Percentiles rank a stretch among this genome's conserved stretches.
phyloP scores from a whole-genome alignment of 1,284 basidiomycete species.

The Kwoniella shivajii region DNA sequence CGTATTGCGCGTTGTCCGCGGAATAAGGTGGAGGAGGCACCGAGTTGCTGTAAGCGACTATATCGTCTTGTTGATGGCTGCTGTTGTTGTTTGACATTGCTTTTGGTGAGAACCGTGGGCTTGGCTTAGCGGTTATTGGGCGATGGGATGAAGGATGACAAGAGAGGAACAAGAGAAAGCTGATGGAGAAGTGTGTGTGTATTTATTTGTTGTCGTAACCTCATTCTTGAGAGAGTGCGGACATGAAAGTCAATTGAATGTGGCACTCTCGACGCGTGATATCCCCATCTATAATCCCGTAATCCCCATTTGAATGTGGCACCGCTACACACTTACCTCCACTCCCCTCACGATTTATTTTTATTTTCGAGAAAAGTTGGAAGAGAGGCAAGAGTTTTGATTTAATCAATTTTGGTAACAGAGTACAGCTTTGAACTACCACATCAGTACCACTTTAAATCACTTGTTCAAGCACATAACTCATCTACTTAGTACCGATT shows the following conservation, averaged over 20 bases:
- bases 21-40: slow-evolving; percentile 48
- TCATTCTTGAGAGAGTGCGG: too few species aligned
- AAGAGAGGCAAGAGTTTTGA: neutral
- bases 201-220: neutral
- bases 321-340: neutral
- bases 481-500: neutral
- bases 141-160: neutral
- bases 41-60: slow-evolving; percentile 26
- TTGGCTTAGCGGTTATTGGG: too few species aligned
- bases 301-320: neutral
- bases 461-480: neutral
- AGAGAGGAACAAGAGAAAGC: neutral
- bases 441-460: neutral
- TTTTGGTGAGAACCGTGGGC: neutral
- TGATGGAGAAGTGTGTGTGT: neutral
- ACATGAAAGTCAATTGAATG: neutral
- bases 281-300: neutral
- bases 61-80: slow-evolving; percentile 23
- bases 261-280: neutral
- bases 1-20: slow-evolving; percentile 22
- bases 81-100: slow-evolving; percentile 1
- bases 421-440: too few species aligned
- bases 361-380: neutral
- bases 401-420: too few species aligned
- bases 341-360: neutral